Evolutionary conservation across 345 rosid genomes (phyloP).

Genomic region (Lumnitzera littorea): DNA sequence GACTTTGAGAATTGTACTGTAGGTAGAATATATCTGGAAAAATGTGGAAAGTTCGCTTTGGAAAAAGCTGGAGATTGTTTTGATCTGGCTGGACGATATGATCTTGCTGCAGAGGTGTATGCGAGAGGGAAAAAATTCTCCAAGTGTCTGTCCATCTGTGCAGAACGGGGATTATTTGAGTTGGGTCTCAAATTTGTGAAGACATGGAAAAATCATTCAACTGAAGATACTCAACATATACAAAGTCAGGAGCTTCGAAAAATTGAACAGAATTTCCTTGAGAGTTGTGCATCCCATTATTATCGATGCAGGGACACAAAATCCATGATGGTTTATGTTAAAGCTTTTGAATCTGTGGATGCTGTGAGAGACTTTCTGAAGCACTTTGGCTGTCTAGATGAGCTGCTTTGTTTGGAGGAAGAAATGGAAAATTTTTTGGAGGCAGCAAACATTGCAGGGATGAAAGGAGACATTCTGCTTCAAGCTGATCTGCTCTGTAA

Average conservation of each 20-base stretch:
- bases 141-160: slow-evolving; percentile 27
- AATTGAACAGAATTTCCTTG: slow-evolving; percentile 28
- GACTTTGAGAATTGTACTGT: not conserved
- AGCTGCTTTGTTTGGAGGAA: slow-evolving; percentile 29
- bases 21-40: slow-evolving; percentile 34
- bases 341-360: slow-evolving; percentile 19
- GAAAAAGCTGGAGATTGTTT: slow-evolving; percentile 44
- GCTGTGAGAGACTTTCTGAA: slow-evolving; percentile 21
- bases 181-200: slow-evolving; percentile 28
- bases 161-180: slow-evolving; percentile 31
- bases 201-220: slow-evolving; percentile 22
- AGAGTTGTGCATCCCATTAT: slow-evolving; percentile 31
- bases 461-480: slow-evolving; percentile 22
- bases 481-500: slow-evolving; percentile 30
- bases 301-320: slow-evolving; percentile 15
- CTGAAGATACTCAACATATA: slow-evolving; percentile 2
- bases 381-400: slow-evolving; percentile 23
- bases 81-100: slow-evolving; percentile 20
- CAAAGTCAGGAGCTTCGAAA: slow-evolving; percentile 13
- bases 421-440: slow-evolving; percentile 28
- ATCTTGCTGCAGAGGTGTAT: slow-evolving; percentile 31
- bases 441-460: slow-evolving; percentile 18
- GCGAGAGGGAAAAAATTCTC: slow-evolving; percentile 24
- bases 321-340: slow-evolving; percentile 29
- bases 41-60: slow-evolving; percentile 24